Evolutionary conservation across 345 rosid genomes (phyloP), one percentile per base, ranked within the genome.

Genomic region (Hypericum perforatum): DNA sequence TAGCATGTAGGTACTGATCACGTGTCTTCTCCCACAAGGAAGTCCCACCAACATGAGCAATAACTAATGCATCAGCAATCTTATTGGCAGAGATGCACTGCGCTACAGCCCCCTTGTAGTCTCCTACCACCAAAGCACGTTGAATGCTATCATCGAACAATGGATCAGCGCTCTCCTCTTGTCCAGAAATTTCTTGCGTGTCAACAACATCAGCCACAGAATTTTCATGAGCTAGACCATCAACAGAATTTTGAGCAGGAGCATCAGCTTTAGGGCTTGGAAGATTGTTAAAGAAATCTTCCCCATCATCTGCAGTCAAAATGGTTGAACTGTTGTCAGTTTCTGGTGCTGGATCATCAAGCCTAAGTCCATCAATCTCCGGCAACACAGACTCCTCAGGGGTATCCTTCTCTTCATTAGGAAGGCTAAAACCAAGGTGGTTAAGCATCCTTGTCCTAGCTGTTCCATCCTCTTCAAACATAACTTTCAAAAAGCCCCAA

Each of bases 21-120:
- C 95, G 89, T 22, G 99, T 92, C 39, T 77, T 84, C 70, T 85
- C 89, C 97, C 94, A 86, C 68, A 92, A 70, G 39, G 87, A 68
- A 70, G 81, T 62, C 64, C 99, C 97, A 65, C 97, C 99, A 62
- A 86, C 87, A 70, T 89, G 94, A 56, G 99, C 91, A 67, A 92
- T 85, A 53, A 92, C 89, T 74, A 89, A 79, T 68, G 99, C 99
- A 82, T 92, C 97, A 56, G 97, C 91, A 65, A 78, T 77, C 68
- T 86, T 85, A 74, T 84, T 80, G 56, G 84, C 87, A 49, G 95
- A 66, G 46, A 89, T 54, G 71, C 99, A 92, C 71, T 73, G 82
- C 40, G 76, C 85, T 64, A 92, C 99, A 52, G 99, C 99, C 43
- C 82, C 94, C 64, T 79, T 89, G 74, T 85, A 89, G 69, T 92